These are phyloP conservation scores for Alternaria sp. DNA, from an alignment of 2,329 filamentous ascomycete genomes.

Conservation along the genomic window DNA sequence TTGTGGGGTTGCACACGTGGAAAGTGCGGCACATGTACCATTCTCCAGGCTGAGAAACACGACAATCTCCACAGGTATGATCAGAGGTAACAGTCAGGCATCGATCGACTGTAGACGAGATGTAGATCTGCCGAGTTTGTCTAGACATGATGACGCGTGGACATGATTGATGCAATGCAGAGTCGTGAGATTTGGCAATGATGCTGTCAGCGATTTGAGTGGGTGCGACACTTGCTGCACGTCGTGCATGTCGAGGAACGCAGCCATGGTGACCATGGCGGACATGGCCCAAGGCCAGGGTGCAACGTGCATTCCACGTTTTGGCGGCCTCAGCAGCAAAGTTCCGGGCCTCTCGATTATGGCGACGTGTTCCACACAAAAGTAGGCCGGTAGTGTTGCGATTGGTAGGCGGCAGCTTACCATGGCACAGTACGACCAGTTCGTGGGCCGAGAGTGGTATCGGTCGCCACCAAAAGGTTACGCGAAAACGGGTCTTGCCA, in stretches of 20 bases:
- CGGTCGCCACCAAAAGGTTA: constrained; percentile 31
- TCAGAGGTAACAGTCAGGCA: constrained; percentile 16
- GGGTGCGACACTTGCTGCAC: neutral
- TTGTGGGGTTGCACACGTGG: constrained; percentile 39
- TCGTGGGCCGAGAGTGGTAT: constrained; percentile 17
- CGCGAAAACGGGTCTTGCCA: constrained; percentile 40
- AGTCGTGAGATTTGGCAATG: constrained; percentile 7
- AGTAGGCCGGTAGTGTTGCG: constrained; percentile 23
- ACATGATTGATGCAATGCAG: constrained; percentile 5
- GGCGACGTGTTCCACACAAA: constrained; percentile 30
- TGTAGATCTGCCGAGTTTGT: constrained; percentile 25
- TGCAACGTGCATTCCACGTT: constrained; percentile 50
- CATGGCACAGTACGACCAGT: constrained; percentile 23
- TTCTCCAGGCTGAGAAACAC: constrained; percentile 25
- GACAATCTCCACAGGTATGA: constrained; percentile 18
- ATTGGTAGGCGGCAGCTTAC: constrained; percentile 29
- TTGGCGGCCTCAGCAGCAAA: constrained; percentile 37
- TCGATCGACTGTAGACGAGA: constrained; percentile 20
- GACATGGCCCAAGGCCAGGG: constrained; percentile 35
- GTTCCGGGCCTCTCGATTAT: constrained; percentile 38
- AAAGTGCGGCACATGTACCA: constrained; percentile 24
- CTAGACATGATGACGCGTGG: constrained; percentile 19
- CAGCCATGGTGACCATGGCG: constrained; percentile 24
- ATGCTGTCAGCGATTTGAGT: constrained; percentile 8
- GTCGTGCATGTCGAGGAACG: neutral